A percentile compares a stretch with the other conserved stretches of the same genome.
These are phyloP conservation scores for Microascus cirrosus DNA, from an alignment of 2,329 filamentous ascomycete species.

Conservation along the genomic window DNA sequence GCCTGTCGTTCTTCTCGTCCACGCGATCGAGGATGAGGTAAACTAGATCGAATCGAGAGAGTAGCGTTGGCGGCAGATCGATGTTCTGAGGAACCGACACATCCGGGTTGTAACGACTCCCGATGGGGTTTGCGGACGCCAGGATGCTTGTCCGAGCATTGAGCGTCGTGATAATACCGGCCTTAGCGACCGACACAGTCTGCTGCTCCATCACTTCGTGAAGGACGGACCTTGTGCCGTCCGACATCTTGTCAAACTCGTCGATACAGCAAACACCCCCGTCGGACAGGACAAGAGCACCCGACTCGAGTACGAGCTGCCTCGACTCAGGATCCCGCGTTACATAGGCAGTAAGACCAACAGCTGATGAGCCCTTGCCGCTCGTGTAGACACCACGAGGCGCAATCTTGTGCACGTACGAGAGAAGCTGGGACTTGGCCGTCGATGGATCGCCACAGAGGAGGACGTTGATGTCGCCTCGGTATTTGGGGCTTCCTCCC, in stretches of 20 bases:
- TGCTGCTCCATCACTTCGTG: conserved; percentile 87
- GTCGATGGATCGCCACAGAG: conserved; percentile 97
- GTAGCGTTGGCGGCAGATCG: conserved; percentile 84
- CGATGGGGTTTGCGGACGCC: conserved; percentile 94
- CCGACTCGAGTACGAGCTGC: conserved; percentile 70
- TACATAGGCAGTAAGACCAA: conserved; percentile 72
- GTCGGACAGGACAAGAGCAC: conserved; percentile 67
- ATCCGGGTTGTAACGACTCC: conserved; percentile 94
- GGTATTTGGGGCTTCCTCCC: conserved; percentile 87
- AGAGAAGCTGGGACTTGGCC: conserved; percentile 85
- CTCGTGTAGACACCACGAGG: conserved; percentile 77
- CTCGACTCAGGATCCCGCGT: conserved; percentile 72
- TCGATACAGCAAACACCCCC: conserved; percentile 79
- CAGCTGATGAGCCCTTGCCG: conserved; percentile 69
- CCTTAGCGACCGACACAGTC: conserved; percentile 77
- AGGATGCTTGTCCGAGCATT: conserved; percentile 94
- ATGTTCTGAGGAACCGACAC: conserved; percentile 96
- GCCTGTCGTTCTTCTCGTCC: conserved; percentile 80
- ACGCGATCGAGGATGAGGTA: conserved; percentile 92
- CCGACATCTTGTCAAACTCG: conserved; percentile 81
- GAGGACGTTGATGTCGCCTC: conserved; percentile 94
- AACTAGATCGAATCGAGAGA: conserved; percentile 93
- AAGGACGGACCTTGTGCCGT: conserved; percentile 65
- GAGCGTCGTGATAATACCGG: conserved; percentile 90
- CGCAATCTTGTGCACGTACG: conserved; percentile 96